Base-by-base conservation (phyloP, 495 filamentous ascomycete genomes). In the Extremus antarcticus region DNA sequence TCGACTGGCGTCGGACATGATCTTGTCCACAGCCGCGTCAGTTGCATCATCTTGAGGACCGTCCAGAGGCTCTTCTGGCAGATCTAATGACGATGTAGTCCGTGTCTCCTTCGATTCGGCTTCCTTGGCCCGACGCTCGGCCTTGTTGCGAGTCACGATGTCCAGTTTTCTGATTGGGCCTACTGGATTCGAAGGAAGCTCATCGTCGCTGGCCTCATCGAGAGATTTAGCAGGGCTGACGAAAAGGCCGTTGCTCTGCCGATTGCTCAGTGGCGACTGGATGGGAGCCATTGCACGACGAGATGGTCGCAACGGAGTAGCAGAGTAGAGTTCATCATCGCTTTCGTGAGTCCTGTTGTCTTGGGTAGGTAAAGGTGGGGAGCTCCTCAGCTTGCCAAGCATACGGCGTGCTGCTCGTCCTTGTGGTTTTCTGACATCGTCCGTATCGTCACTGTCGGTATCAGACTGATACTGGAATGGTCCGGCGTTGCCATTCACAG, bases 21-120 rank as follows among this genome's bases (percentile, higher is more conserved):
- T 58, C 22, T 50, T 52, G 22, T 58, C 59, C 17, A 58, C 40
- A 32, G 83, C 73, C 55, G 87, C 83, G 0, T 79, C 79, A 25
- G 87, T 66, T 22, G 17, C 7, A 55, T 76, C 81, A 32, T 73
- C 70, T 4, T 71, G 83, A 29, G 74, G 78, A 9, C 71, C 74
- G 35, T 77, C 78, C 13, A 55, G 20, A 56, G 84, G 79, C 10
- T 73, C 75, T 54, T 78, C 73, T 40, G 73, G 70, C 7, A 57
- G 54, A 17, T 62, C 59, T 16, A 51, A 54, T 22, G 57, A 61
- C 3, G 50, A 32, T 22, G 20, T 19, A n/a, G 47, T 20, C 17
- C 24, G 13, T 50, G 41, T 16, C 38, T 47, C 39, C n/a, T 39
- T 43, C 24, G 58, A 51, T n/a, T 50, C 55, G 0, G 49, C 51